Percentiles rank a stretch among this genome's conserved stretches.
Conservation (phyloP, 2,329 filamentous ascomycete species). For the Fusarium mangiferae region DNA sequence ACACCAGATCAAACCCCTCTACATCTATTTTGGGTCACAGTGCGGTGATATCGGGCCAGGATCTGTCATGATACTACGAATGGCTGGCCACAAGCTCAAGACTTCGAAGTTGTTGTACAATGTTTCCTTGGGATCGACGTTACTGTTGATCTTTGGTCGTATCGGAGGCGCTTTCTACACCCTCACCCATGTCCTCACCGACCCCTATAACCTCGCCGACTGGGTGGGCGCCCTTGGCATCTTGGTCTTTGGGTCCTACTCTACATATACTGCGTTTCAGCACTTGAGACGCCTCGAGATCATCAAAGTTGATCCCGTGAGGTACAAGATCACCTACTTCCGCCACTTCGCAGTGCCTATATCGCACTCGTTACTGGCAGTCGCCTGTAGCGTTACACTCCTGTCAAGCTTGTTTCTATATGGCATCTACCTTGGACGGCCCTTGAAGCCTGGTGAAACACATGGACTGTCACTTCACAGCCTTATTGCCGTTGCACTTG, state of each 20-base stretch:
- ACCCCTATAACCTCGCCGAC: constrained; percentile 33
- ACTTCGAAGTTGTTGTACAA: constrained; percentile 30
- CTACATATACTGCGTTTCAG: constrained; percentile 7
- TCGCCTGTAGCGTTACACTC: constrained; percentile 19
- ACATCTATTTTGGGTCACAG: constrained; percentile 41
- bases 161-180: constrained; percentile 30
- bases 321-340: constrained; percentile 18
- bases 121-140: constrained; percentile 22
- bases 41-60: constrained; percentile 38
- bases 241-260: constrained; percentile 40
- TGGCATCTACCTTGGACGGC: constrained; percentile 25
- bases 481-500: constrained; percentile 26
- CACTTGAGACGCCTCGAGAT: constrained; percentile 35
- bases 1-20: constrained; percentile 43
- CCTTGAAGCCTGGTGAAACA: constrained; percentile 11
- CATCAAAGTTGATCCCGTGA: constrained; percentile 13
- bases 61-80: constrained; percentile 33
- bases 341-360: constrained; percentile 13
- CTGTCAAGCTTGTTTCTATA: constrained; percentile 34
- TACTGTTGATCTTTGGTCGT: constrained; percentile 24
- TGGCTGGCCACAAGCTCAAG: constrained; percentile 16
- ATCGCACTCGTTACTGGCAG: constrained; percentile 33
- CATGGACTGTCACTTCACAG: constrained; percentile 5
- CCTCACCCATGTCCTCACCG: constrained; percentile 29
- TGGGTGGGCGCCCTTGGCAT: constrained; percentile 38